These are phyloP conservation scores for Leccinum truebloodii DNA, from an alignment of 768 basidiomycete species.

Conservation along the genomic window DNA sequence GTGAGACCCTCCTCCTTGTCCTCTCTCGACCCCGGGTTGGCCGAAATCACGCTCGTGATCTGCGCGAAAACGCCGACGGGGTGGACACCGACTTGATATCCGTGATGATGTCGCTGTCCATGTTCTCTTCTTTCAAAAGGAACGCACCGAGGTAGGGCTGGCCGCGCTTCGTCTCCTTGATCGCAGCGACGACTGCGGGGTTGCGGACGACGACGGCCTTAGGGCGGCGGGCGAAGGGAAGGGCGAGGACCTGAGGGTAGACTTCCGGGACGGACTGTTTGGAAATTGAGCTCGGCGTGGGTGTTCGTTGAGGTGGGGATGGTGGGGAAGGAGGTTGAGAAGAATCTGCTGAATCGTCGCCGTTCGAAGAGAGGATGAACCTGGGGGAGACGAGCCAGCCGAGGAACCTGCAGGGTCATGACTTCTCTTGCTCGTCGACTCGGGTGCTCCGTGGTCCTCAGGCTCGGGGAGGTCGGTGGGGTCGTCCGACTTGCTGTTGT, in stretches of 20 bases:
- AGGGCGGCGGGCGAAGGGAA: conserved; percentile 93
- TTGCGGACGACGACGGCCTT: conserved; percentile 95
- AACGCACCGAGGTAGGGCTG: conserved; percentile 98
- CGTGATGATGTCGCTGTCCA: conserved; percentile 91
- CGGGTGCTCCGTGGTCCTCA: conserved; percentile 26
- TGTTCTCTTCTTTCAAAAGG: conserved; percentile 89
- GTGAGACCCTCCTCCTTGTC: conserved; percentile 89
- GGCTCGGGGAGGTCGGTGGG: conserved; percentile 24
- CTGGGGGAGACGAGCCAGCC: conserved; percentile 27
- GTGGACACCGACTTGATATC: conserved; percentile 81
- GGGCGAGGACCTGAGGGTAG: conserved; percentile 92
- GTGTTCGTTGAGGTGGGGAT: conserved; percentile 39
- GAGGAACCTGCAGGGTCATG: conserved; percentile 33
- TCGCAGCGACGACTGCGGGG: conserved; percentile 86
- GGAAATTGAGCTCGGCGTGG: conserved; percentile 59
- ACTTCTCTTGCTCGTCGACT: conserved; percentile 17
- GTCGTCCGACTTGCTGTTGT: conserved; percentile 34
- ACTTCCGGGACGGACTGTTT: conserved; percentile 86
- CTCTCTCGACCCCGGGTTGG: conserved; percentile 49
- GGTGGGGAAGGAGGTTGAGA: conserved; percentile 20
- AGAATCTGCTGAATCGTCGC: conserved; percentile 40
- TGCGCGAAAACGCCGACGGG: conserved; percentile 96
- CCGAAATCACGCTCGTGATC: conserved; percentile 90
- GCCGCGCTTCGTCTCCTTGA: conserved; percentile 95
- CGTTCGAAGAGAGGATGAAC: conserved; percentile 35